Evolutionary conservation across 2,329 filamentous ascomycete genomes (phyloP), one percentile per base, ranked within the genome.

Genomic region (Monosporascus sp.): DNA sequence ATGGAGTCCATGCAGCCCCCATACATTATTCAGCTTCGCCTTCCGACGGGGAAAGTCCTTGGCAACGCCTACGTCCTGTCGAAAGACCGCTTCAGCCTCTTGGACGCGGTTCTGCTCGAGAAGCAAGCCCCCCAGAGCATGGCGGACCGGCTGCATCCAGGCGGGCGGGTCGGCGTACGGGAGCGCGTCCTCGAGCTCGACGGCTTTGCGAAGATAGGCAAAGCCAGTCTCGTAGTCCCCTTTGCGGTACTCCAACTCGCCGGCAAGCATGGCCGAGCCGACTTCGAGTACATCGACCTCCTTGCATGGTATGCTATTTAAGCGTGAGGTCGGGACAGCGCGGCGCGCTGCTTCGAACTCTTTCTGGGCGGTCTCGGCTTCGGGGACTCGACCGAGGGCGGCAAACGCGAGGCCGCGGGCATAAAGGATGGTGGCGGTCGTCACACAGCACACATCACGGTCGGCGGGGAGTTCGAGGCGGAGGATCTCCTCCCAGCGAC

Each of bases 21-120:
- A 85, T 1, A 85, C 74, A 60, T 85, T 85, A 54, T 81, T 81
- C 34, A 76, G 79, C 69, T 84, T 81, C 58, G 74, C 74, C 46
- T 74, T 67, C 11, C 79, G 74, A 44, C 81, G 70, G 2, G 80
- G 78, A 11, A 84, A 61, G 2, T 73, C 76, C 37, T 70, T 62
- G 55, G 76, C 72, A 22, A 76, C 58, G 0, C 75, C 76, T 44
- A 80, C 60, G 60, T 79, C 76, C 18, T 73, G 74, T 31, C 63
- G 64, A 53, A 79, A 80, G 4, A 74, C 72, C 17, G 60, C 65
- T 5, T 66, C 68, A 2, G 76, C 74, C 38, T 74, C 64, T 53
- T 76, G 72, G 1, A 77, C 63, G 27, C 63, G 62, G 0, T 74
- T 76, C 58, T 81, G 79, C 60, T 83, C 80, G 37, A 83, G 68